Percentiles rank a stretch among this genome's conserved stretches.
phyloP scores from a whole-genome alignment of 1,284 basidiomycete species.

The Malassezia yamatoensis region DNA sequence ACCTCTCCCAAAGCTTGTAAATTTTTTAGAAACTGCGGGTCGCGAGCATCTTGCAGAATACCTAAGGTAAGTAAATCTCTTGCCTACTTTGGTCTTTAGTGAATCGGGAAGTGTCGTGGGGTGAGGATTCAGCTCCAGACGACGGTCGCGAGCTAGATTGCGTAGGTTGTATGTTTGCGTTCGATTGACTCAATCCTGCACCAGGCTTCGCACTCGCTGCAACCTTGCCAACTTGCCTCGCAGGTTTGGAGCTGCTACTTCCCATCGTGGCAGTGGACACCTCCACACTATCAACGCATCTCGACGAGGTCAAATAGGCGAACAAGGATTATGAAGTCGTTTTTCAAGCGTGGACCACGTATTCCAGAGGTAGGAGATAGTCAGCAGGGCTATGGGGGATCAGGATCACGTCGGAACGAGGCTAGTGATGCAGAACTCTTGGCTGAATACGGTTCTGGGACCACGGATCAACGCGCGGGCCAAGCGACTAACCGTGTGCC shows the following conservation, averaged over 20 bases:
- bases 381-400: not conserved
- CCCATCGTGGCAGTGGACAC: conserved; percentile 11
- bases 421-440: conserved; percentile 31
- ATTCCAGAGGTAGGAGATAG: conserved; percentile 6
- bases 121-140: no score
- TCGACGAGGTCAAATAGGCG: not conserved
- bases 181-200: no score
- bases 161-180: no score
- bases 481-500: not conserved
- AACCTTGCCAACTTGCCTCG: conserved; percentile 1
- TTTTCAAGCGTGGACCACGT: conserved; percentile 13
- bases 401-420: not conserved
- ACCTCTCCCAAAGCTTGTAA: conserved; percentile 8
- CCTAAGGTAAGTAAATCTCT: not conserved
- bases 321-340: conserved; percentile 4
- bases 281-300: not conserved
- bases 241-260: conserved; percentile 13
- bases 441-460: conserved; percentile 40
- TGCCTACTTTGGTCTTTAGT: conserved; percentile 11
- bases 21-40: conserved; percentile 14
- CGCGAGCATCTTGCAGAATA: conserved; percentile 11
- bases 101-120: conserved; percentile 5
- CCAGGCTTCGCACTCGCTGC: not conserved
- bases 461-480: not conserved
- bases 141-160: no score